A percentile compares a stretch with the other conserved stretches of the same genome.
Conservation (phyloP, 1,139 yeast genomes). For the Arxiozyma bovina region DNA sequence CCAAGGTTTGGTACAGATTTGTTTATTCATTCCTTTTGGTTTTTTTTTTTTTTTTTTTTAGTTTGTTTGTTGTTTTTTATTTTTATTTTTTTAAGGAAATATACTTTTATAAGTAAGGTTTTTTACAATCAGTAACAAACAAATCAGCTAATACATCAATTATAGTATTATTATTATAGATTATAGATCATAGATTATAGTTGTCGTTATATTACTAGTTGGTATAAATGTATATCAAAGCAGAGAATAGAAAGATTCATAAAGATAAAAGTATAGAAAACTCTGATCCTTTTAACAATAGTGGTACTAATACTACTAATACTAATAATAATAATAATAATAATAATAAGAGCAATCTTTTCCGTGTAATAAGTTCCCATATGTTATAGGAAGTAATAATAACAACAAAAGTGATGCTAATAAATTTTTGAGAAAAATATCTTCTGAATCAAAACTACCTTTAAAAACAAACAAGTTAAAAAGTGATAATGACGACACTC, state of each 20-base stretch:
- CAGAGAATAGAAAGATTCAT: slow-evolving; percentile 5
- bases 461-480: background rate
- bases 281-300: slow-evolving; percentile 3
- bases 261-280: slow-evolving; percentile 1
- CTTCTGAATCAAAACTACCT: background rate
- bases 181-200: too few relatives aligned
- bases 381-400: background rate
- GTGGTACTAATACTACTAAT: background rate
- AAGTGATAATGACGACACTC: background rate
- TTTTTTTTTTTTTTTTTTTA: too few relatives aligned
- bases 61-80: too few relatives aligned
- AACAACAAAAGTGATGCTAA: background rate
- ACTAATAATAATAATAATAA: too few relatives aligned
- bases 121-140: too few relatives aligned
- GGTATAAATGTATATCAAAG: slow-evolving; percentile 12
- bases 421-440: background rate
- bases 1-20: background rate
- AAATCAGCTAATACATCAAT: too few relatives aligned
- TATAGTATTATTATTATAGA: too few relatives aligned
- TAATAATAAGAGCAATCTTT: too few relatives aligned
- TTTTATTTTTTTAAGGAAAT: too few relatives aligned
- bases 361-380: background rate
- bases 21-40: too few relatives aligned
- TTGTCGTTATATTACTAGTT: background rate
- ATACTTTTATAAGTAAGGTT: too few relatives aligned